Base-by-base conservation (phyloP, 1,284 basidiomycete species). In the Trametes pubescens region DNA sequence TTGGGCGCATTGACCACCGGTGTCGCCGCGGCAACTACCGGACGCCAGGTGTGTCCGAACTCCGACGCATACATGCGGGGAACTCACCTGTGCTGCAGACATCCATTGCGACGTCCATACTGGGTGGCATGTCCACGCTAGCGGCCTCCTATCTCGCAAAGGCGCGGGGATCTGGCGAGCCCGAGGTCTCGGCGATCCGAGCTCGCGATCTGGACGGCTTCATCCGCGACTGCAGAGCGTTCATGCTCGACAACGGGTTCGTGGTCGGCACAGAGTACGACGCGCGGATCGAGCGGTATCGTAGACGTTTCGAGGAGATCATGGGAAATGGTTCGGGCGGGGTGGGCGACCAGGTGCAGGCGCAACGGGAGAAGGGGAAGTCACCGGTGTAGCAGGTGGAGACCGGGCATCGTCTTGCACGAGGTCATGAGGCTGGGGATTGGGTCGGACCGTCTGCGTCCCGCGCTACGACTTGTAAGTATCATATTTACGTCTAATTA, bases 81-180 rank as follows among this genome's bases (percentile, higher is more conserved):
- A 34, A 51, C 47, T 53, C 53, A 44, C 48, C 52, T 26, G 40
- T 18, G 21, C 29, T 34, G 8, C 49, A 78, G 76, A 75, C 73
- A 1, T 72, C 71, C n/a, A 71, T 80, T 57, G 76, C 75, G 52
- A 74, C 74, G 7, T 69, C 71, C 4, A 65, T 74, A 57, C 74
- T 81, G 32, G 80, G 89, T 59, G 89, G 86, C 16, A 63, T 87
- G 18, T 75, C 89, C 2, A 92, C 90, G 0, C 51, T 91, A 34
- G 82, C 88, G 18, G 89, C 90, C 37, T 88, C 89, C 2, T 91
- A 89, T 73, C 79, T 91, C 34, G 90, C 90, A 7, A 85, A 87
- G 21, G 80, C 83, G 47, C 84, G 89, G 38, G 88, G 89, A 7
- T 86, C 87, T 0, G 82, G 84, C 58, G 89, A 92, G 71, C 90